Percentiles rank a stretch among this genome's conserved stretches.
Evolutionary conservation across 2,329 filamentous ascomycete species (phyloP).

Genomic region (Orbilia javanica): DNA sequence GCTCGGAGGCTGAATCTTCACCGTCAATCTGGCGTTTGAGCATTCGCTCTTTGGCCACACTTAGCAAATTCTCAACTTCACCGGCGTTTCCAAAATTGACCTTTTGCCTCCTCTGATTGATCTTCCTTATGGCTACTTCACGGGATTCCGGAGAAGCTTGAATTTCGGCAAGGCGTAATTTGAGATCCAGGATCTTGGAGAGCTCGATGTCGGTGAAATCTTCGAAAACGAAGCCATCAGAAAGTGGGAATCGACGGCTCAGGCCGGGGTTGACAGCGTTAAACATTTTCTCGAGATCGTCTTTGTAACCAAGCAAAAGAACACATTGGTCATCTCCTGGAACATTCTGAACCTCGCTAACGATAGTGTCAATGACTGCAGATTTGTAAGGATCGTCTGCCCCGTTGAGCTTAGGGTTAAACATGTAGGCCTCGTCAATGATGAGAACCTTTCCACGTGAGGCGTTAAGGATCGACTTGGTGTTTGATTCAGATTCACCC

Average conservation of each 20-base stretch:
- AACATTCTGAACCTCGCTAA: conserved; percentile 77
- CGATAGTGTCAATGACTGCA: conserved; percentile 79
- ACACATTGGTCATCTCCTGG: conserved; percentile 80
- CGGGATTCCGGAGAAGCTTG: conserved; percentile 70
- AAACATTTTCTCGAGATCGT: conserved; percentile 79
- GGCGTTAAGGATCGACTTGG: conserved; percentile 77
- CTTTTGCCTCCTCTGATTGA: conserved; percentile 73
- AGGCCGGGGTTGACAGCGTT: conserved; percentile 80
- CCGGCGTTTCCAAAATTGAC: conserved; percentile 79
- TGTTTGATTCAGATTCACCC: conserved; percentile 77
- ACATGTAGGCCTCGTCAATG: conserved; percentile 82
- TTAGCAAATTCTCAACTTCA: conserved; percentile 78
- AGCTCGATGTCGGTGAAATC: conserved; percentile 75
- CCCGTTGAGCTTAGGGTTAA: conserved; percentile 64
- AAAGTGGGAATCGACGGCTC: conserved; percentile 74
- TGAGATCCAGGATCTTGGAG: conserved; percentile 72
- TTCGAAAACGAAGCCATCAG: conserved; percentile 75
- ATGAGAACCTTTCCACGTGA: conserved; percentile 80
- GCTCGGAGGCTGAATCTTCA: conserved; percentile 60
- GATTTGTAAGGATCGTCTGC: conserved; percentile 71
- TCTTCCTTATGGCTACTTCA: conserved; percentile 71
- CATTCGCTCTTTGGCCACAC: conserved; percentile 70
- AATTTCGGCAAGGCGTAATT: conserved; percentile 72
- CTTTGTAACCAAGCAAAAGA: conserved; percentile 77
- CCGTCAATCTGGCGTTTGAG: conserved; percentile 66